Base-by-base conservation (phyloP, 2,329 filamentous ascomycete genomes). In the Phaeosphaeria sp. region DNA sequence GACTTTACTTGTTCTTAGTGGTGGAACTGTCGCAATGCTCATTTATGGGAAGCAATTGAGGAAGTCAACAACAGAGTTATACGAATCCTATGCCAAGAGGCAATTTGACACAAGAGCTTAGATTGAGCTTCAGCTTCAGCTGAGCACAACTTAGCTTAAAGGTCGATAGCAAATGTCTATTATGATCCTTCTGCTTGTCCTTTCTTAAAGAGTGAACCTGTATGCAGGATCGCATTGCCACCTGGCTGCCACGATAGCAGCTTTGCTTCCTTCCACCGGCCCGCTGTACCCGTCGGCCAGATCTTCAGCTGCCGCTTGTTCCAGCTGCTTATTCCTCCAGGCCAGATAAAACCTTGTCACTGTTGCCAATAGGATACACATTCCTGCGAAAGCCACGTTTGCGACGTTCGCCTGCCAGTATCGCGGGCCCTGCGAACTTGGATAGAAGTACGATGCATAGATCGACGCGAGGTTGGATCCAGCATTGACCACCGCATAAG, bases 401-500 rank as follows among this genome's bases (percentile, higher is more conserved):
- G 54, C 58, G 21, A 60, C 51, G 42, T 60, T 57, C 17, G 58
- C 58, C 48, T 60, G 58, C 58, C 54, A 60, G 24, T 60, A 55
- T 20, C 53, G 36, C n/a, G 54, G 54, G 1, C 54, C 58, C 25
- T 60, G 54, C 3, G 21, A 18, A 21, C 49, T 57, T 18, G 58
- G 54, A 39, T 60, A 62, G 44, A 57, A 57, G 51, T 62, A 60
- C 4, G 46, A 52, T 3, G 56, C 56, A 33, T 62, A 62, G 21
- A 60, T 57, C 6, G 54, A 60, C 9, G 60, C 60, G 5, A 60
- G 24, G 33, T 60, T 60, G 6, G 57, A 57, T 3, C 53, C 57
- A 2, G 56, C 53, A 69, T 86, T 86, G 77, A 86, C 81, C 61
- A 86, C 77, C 55, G 84, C 84, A 49, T 85, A 82, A 25, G 83